Evolutionary conservation across 2,329 filamentous ascomycete species (phyloP).

Genomic region (Talaromyces sp.): DNA sequence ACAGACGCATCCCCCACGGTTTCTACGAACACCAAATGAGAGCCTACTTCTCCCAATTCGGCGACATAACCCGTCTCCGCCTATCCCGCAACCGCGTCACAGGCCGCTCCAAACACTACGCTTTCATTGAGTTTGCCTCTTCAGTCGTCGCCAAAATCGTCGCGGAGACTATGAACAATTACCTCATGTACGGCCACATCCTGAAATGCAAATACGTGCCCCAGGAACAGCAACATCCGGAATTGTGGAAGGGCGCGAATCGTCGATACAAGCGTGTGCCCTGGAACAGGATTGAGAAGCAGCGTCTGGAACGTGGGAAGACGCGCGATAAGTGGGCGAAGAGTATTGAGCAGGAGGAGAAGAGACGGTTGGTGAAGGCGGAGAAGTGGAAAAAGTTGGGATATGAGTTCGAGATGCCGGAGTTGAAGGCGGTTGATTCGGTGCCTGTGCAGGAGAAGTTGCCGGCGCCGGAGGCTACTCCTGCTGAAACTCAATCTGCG

Average conservation of each 20-base stretch:
- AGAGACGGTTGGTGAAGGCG: conserved; percentile 65
- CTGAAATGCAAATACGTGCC: conserved; percentile 81
- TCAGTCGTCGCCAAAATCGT: conserved; percentile 85
- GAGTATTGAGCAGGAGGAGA: conserved; percentile 70
- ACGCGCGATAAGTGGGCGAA: conserved; percentile 75
- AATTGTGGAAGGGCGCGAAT: conserved; percentile 88
- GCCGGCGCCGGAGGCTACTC: conserved; percentile 29
- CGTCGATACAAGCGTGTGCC: conserved; percentile 85
- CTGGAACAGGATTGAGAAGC: conserved; percentile 80
- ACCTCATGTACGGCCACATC: conserved; percentile 91
- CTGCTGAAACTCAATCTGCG: conserved; percentile 2
- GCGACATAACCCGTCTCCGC: conserved; percentile 72
- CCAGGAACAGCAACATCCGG: conserved; percentile 71
- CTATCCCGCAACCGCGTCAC: conserved; percentile 91
- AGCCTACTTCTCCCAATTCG: conserved; percentile 92
- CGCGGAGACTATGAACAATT: conserved; percentile 95
- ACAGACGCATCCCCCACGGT: conserved; percentile 77
- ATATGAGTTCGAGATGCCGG: conserved; percentile 77
- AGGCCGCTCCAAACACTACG: conserved; percentile 87
- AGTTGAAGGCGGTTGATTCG: conserved; percentile 63
- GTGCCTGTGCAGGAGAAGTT: conserved; percentile 45
- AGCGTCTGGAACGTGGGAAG: conserved; percentile 69
- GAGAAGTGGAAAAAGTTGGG: conserved; percentile 75
- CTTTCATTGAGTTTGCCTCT: conserved; percentile 83
- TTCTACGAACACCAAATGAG: conserved; percentile 98